Evolutionary conservation across 2,329 filamentous ascomycete species (phyloP).

Genomic region (Coleophoma crateriformis): DNA sequence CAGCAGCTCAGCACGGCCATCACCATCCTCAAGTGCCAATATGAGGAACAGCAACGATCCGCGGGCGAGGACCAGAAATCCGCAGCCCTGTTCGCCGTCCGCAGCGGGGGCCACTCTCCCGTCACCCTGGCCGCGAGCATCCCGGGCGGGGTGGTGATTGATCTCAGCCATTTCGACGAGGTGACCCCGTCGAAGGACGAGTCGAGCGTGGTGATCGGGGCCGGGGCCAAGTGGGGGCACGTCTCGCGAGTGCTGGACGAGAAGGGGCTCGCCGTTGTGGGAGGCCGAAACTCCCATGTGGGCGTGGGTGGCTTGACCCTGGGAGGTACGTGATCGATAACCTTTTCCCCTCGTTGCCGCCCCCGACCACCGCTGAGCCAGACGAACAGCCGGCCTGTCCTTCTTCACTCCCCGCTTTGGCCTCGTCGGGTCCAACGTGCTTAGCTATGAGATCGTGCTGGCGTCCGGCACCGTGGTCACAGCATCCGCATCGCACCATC

Average conservation of each 20-base stretch:
- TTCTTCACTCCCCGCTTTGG: conserved; percentile 33
- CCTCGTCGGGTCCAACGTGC: conserved; percentile 42
- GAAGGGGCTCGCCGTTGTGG: conserved; percentile 25
- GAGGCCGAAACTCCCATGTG: conserved; percentile 28
- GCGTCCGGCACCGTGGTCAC: conserved; percentile 41
- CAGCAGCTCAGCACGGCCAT: neutral
- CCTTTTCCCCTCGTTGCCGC: no score
- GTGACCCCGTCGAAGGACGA: conserved; percentile 20
- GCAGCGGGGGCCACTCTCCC: conserved; percentile 42
- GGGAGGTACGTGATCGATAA: conserved; percentile 28
- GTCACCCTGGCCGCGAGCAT: conserved; percentile 39
- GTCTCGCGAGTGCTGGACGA: conserved; percentile 29
- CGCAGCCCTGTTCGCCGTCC: conserved; percentile 33
- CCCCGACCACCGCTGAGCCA: no score
- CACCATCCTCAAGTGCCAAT: neutral
- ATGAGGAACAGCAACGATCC: no score
- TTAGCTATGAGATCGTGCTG: conserved; percentile 46
- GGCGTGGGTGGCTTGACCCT: conserved; percentile 33
- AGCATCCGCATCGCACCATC: conserved; percentile 34
- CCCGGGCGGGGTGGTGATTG: conserved; percentile 40
- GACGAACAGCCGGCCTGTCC: no score
- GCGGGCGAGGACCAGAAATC: neutral
- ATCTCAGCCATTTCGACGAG: conserved; percentile 27
- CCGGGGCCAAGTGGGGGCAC: conserved; percentile 30
- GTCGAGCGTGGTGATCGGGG: conserved; percentile 24